A percentile compares a stretch with the other conserved stretches of the same genome.
phyloP scores from a whole-genome alignment of 371 early-diverging fungal species.

The Ordospora colligata region DNA sequence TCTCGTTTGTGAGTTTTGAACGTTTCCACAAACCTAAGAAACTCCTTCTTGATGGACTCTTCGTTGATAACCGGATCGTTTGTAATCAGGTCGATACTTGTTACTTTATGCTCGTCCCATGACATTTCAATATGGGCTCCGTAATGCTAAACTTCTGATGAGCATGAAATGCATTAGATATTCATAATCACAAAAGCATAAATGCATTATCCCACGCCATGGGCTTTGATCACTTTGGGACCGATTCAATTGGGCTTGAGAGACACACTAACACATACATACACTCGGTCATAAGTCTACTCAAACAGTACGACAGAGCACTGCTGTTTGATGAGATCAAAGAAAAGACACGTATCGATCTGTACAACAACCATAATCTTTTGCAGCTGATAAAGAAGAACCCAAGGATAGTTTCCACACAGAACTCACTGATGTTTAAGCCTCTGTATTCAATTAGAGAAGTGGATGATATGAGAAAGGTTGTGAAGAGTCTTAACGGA shows the following conservation, averaged over 20 bases:
- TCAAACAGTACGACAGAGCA: slow-evolving; percentile 43
- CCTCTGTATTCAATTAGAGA: slow-evolving; percentile 55
- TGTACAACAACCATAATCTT: slow-evolving; percentile 47
- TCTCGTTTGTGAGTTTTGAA: slow-evolving; percentile 35
- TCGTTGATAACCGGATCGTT: slow-evolving; percentile 34
- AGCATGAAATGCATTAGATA: no score
- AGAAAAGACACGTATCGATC: slow-evolving; percentile 40
- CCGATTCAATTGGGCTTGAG: not conserved
- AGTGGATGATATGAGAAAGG: slow-evolving; percentile 53
- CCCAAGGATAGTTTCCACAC: slow-evolving; percentile 45
- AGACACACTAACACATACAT: slow-evolving; percentile 61
- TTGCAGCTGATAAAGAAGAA: slow-evolving; percentile 54
- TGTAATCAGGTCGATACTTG: slow-evolving; percentile 52
- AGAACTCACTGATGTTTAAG: slow-evolving; percentile 51
- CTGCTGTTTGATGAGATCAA: slow-evolving; percentile 56
- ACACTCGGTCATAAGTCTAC: slow-evolving; percentile 51
- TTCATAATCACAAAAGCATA: not conserved
- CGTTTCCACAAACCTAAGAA: slow-evolving; percentile 35
- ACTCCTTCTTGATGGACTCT: slow-evolving; percentile 25
- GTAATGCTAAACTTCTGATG: not conserved
- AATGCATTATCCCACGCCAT: not conserved
- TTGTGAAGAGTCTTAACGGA: slow-evolving; percentile 39
- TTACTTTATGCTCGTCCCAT: slow-evolving; percentile 39
- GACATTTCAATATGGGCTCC: slow-evolving; percentile 28
- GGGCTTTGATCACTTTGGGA: not conserved